Conservation (phyloP, 148 eudicot species). For the Rhododendron molle region DNA sequence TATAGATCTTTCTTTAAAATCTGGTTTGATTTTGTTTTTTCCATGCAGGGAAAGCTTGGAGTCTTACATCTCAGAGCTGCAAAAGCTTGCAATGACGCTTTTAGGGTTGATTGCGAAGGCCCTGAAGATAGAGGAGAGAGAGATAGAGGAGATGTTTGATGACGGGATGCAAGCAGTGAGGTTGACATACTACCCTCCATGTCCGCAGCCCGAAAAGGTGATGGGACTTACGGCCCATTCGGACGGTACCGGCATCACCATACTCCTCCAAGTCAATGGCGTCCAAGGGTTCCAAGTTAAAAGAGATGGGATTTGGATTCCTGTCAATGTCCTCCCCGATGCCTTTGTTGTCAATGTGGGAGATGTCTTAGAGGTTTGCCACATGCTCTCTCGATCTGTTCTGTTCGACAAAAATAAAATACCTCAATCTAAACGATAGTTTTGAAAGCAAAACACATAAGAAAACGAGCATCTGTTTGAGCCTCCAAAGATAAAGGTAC, state of each 20-base stretch:
- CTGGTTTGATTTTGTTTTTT: background rate
- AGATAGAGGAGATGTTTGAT: conserved; percentile 11
- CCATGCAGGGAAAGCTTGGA: conserved; percentile 15
- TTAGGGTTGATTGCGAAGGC: conserved; percentile 13
- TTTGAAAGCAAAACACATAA: background rate
- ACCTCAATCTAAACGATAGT: no score
- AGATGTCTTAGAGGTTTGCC: conserved; percentile 14
- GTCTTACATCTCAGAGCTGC: conserved; percentile 13
- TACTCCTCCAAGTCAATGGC: conserved; percentile 15
- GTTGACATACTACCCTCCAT: conserved; percentile 21
- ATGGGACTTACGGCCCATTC: conserved; percentile 19
- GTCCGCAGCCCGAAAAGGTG: conserved; percentile 1
- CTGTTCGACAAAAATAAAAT: no score
- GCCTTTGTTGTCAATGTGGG: conserved; percentile 19
- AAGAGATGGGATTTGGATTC: conserved; percentile 21
- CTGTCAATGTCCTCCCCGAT: conserved; percentile 7
- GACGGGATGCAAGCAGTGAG: conserved; percentile 21
- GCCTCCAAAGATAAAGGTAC: background rate
- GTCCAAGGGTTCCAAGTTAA: conserved; percentile 19
- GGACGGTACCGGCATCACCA: conserved; percentile 10
- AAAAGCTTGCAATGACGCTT: conserved; percentile 11
- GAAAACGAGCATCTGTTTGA: background rate
- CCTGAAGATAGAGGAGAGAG: conserved; percentile 10
- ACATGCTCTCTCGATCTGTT: no score
- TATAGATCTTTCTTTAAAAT: background rate